A percentile compares a stretch with the other conserved stretches of the same genome.
These are phyloP conservation scores for Eimeria maxima DNA, from an alignment of 169 alveolate genomes.

Conservation along the genomic window DNA sequence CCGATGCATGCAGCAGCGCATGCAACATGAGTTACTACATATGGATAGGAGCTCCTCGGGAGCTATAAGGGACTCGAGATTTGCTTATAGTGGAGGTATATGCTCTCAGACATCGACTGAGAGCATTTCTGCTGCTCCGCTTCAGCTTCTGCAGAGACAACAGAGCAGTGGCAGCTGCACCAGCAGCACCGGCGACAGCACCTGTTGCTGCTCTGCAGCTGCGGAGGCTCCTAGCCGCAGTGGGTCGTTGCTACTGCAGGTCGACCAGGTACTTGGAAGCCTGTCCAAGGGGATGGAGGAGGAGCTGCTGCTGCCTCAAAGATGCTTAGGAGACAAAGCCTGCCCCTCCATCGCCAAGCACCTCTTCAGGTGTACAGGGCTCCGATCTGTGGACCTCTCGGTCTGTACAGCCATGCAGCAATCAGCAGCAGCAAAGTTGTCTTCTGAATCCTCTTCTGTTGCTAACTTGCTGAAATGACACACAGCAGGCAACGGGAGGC, in stretches of 20 bases:
- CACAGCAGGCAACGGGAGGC: too few relatives aligned
- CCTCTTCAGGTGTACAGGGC: conserved; percentile 35
- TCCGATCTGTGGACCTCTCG: conserved; percentile 28
- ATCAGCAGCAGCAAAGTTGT: too few relatives aligned
- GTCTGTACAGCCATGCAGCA: background rate
- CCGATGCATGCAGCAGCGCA: conserved; percentile 1
- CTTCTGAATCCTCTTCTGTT: too few relatives aligned
- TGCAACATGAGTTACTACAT: background rate
- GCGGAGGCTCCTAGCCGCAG: background rate
- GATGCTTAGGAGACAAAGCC: conserved; percentile 29
- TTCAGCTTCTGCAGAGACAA: background rate
- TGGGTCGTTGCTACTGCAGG: conserved; percentile 49
- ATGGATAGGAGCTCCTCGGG: background rate
- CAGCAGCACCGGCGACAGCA: conserved; percentile 28
- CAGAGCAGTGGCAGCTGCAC: background rate
- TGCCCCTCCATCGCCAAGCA: conserved; percentile 28
- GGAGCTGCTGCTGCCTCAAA: conserved; percentile 31
- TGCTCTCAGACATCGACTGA: conserved; percentile 1
- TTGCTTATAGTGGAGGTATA: background rate
- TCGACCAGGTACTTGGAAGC: background rate
- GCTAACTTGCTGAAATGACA: too few relatives aligned
- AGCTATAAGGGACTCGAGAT: background rate
- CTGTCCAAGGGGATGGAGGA: background rate
- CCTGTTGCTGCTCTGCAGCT: background rate
- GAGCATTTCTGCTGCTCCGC: too few relatives aligned